Conservation (phyloP, 148 eudicot genomes). For the Arbutus unedo region DNA sequence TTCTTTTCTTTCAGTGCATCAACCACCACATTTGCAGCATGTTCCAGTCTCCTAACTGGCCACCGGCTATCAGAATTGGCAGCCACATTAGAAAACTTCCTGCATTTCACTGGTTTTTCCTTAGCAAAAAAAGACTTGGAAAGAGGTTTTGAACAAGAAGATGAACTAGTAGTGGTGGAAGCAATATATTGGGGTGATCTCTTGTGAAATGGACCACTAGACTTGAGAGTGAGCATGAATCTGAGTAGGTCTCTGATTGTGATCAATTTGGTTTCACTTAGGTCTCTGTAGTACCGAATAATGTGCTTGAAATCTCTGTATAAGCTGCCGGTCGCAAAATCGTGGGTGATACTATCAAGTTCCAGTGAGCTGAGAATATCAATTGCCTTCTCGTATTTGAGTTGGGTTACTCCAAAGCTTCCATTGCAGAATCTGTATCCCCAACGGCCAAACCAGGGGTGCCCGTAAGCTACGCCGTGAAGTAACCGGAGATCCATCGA, state of each 20-base stretch:
- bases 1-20: slow-evolving; percentile 61
- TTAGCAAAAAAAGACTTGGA: slow-evolving; percentile 14
- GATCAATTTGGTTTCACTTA: slow-evolving; percentile 49
- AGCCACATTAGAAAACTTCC: slow-evolving; percentile 52
- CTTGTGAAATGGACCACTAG: slow-evolving; percentile 20
- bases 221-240: slow-evolving; percentile 60
- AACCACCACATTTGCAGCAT: slow-evolving; percentile 70
- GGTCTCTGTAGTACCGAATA: slow-evolving; percentile 46
- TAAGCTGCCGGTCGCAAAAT: slow-evolving; percentile 18
- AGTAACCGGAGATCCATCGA: slow-evolving; percentile 75
- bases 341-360: slow-evolving; percentile 42
- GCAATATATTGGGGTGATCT: background rate
- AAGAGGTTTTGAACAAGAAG: slow-evolving; percentile 4
- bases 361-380: slow-evolving; percentile 51
- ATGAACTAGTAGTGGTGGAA: background rate
- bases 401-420: slow-evolving; percentile 64
- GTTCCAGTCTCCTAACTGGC: slow-evolving; percentile 70
- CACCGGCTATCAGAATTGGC: slow-evolving; percentile 70
- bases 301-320: slow-evolving; percentile 33
- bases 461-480: slow-evolving; percentile 73
- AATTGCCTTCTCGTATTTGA: slow-evolving; percentile 56
- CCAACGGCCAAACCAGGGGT: slow-evolving; percentile 90
- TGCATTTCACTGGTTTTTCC: slow-evolving; percentile 40
- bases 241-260: slow-evolving; percentile 67
- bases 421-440: slow-evolving; percentile 70